phyloP scores from a whole-genome alignment of 2,329 filamentous ascomycete species.

The Xylariaceae sp. region DNA sequence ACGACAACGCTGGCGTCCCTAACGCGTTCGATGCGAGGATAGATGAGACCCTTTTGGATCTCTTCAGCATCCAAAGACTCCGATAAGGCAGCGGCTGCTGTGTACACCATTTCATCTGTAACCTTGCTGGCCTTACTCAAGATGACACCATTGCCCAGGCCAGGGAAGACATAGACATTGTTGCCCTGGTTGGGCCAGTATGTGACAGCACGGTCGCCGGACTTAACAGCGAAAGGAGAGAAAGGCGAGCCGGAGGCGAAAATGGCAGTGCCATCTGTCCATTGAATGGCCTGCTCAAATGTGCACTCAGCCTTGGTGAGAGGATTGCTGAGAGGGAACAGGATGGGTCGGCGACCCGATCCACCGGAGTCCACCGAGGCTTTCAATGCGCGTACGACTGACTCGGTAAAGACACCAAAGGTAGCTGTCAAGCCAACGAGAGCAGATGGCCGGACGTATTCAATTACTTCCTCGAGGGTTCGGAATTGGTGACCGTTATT shows the following conservation, averaged over 20 bases:
- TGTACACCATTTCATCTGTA: constrained; percentile 96
- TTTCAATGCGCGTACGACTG: constrained; percentile 70
- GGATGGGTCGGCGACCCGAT: constrained; percentile 74
- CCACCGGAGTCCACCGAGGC: constrained; percentile 59
- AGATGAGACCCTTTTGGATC: constrained; percentile 77
- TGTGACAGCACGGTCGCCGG: constrained; percentile 55
- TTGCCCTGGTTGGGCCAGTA: constrained; percentile 82
- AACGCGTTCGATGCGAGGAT: constrained; percentile 87
- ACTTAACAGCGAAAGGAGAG: constrained; percentile 64
- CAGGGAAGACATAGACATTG: constrained; percentile 92
- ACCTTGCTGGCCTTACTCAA: constrained; percentile 81
- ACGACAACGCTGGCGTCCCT: constrained; percentile 84
- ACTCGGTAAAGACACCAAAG: constrained; percentile 88
- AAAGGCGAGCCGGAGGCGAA: constrained; percentile 97
- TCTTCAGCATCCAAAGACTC: constrained; percentile 77
- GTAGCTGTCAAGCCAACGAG: constrained; percentile 93
- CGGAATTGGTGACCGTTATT: constrained; percentile 68
- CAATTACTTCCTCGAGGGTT: constrained; percentile 84
- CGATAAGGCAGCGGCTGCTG: constrained; percentile 77
- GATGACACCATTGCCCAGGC: constrained; percentile 89
- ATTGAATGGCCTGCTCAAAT: constrained; percentile 85
- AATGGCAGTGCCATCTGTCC: constrained; percentile 87
- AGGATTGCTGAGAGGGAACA: constrained; percentile 96
- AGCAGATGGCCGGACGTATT: constrained; percentile 91
- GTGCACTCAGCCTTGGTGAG: constrained; percentile 96